Percentiles rank a stretch among this genome's conserved stretches.
phyloP scores from a whole-genome alignment of 257 asterid species.

The Nicotiana otophora region DNA sequence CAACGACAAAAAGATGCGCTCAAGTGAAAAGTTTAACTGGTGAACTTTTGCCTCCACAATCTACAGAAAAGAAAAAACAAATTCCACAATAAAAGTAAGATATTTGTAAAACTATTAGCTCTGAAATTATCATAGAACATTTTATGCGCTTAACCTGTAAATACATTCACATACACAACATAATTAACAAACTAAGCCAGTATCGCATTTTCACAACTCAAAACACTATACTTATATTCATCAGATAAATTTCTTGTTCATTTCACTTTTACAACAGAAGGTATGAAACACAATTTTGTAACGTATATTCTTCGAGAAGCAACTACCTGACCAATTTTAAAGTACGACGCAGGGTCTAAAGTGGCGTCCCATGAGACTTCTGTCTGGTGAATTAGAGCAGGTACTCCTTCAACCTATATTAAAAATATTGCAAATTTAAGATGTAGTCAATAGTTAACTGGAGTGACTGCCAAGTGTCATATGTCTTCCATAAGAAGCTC shows the following conservation, averaged over 20 bases:
- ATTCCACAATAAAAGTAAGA: background rate
- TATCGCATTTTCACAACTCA: background rate
- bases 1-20: constrained; percentile 81
- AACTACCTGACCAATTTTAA: constrained; percentile 86
- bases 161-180: background rate
- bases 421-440: background rate
- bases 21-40: constrained; percentile 82
- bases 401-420: constrained; percentile 83
- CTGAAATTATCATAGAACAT: background rate
- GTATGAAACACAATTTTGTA: background rate
- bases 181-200: background rate
- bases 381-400: constrained; percentile 85
- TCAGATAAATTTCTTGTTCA: background rate
- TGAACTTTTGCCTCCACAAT: constrained; percentile 88
- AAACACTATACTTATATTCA: background rate
- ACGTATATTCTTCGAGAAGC: background rate
- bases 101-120: background rate
- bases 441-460: background rate
- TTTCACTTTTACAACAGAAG: background rate
- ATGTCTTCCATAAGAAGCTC: background rate
- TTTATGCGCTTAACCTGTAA: background rate
- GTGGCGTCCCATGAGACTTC: constrained; percentile 98
- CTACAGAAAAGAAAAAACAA: constrained; percentile 33
- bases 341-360: constrained; percentile 72
- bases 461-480: background rate